Base-by-base conservation (phyloP, 495 filamentous ascomycete genomes). In the Hypoxylon rickii region DNA sequence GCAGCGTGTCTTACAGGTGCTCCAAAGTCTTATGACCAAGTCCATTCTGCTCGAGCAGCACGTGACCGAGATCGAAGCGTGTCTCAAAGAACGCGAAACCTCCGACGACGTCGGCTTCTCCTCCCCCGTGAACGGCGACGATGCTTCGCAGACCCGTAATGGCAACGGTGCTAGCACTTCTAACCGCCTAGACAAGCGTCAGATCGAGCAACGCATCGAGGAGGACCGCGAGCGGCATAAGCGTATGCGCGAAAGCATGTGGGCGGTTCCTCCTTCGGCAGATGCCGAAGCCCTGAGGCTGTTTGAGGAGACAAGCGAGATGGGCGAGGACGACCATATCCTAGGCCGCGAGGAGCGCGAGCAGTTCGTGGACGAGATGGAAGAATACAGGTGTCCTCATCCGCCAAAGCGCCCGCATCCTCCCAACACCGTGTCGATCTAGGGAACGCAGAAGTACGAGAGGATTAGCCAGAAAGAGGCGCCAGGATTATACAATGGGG, bases 141-240 rank as follows among this genome's bases (percentile, higher is more conserved):
- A 70, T 19, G 60, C 59, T 10, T 3, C 61, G 51, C 8, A 64
- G 59, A 16, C 71, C 63, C 51, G 72, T 50, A 54, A 69, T 54
- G 38, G 63, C 54, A 54, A 72, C 39, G 65, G 67, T 8, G 50
- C 64, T 16, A 66, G 32, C 44, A 51, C 42, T 57, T 37, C 73
- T 62, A 63, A 70, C 13, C 80, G 83, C 47, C 75, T 92, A 10
- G 91, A 97, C 65, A 93, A 91, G 69, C 82, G 86, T 48, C 86
- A 93, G 75, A 89, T 96, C 29, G 91, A 97, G 73, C 92, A 97
- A 75, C 73, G 94, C 43, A 97, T 98, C 56, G 95, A 98, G 58
- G 94, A 98, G 67, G 94, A 98, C 72, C 79, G 94, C 6, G 95
- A 98, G 70, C 79, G 94, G 33, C 96, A 97, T 72, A 97, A 97